phyloP scores from a whole-genome alignment of 495 filamentous ascomycete genomes.

The Chaetomidium leptoderma region DNA sequence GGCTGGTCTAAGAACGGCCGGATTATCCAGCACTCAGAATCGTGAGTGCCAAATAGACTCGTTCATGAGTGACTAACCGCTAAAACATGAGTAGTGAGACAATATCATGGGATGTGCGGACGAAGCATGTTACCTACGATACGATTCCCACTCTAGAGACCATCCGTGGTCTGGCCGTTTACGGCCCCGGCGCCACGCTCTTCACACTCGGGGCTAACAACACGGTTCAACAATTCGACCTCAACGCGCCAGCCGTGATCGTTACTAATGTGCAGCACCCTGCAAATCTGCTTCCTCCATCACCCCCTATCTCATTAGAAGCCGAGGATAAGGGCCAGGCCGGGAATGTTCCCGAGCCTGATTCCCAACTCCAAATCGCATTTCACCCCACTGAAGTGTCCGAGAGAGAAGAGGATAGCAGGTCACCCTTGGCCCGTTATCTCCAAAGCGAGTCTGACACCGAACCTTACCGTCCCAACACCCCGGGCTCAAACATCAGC shows the following conservation, averaged over 20 bases:
- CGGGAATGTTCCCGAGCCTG: slow-evolving; percentile 40
- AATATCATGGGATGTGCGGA: slow-evolving; percentile 92
- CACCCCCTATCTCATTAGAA: slow-evolving; percentile 72
- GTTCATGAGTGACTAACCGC: slow-evolving; percentile 12
- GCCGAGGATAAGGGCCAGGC: slow-evolving; percentile 48
- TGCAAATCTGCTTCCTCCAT: slow-evolving; percentile 67
- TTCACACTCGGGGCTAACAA: slow-evolving; percentile 88
- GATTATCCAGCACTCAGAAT: slow-evolving; percentile 87
- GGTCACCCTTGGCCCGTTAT: slow-evolving; percentile 64
- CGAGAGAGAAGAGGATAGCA: slow-evolving; percentile 61
- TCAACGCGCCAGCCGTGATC: slow-evolving; percentile 71
- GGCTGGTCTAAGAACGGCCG: slow-evolving; percentile 97
- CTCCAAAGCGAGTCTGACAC: slow-evolving; percentile 49
- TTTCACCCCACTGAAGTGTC: slow-evolving; percentile 52
- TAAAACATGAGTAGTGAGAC: slow-evolving; percentile 63
- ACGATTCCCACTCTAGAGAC: slow-evolving; percentile 78
- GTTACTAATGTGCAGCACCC: slow-evolving; percentile 80
- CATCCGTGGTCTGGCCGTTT: slow-evolving; percentile 76
- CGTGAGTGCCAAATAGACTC: slow-evolving; percentile 55
- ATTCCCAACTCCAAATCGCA: slow-evolving; percentile 44
- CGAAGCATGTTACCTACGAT: slow-evolving; percentile 89
- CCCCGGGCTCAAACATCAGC: slow-evolving; percentile 61
- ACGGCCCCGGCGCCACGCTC: slow-evolving; percentile 82
- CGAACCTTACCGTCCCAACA: slow-evolving; percentile 55
- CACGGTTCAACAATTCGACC: slow-evolving; percentile 89